Conservation (phyloP, 2,329 filamentous ascomycete genomes). For the Fusarium albidum region DNA sequence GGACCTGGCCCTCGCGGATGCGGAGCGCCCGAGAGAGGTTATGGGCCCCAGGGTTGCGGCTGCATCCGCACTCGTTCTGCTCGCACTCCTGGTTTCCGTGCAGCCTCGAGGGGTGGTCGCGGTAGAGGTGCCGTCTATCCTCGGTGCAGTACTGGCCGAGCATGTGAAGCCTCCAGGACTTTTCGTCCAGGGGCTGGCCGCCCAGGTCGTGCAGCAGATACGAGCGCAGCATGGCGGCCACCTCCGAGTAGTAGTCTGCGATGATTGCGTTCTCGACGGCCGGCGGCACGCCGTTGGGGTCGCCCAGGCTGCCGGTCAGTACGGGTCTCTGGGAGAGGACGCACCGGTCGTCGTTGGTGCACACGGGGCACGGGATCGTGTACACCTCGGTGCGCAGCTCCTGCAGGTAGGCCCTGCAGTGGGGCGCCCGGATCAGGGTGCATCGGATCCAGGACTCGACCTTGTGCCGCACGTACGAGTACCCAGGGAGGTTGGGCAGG, state of each 20-base stretch:
- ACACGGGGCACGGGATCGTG: slow-evolving; percentile 17
- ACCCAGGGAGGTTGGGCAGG: background rate
- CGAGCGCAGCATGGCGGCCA: background rate
- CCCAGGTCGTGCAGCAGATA: slow-evolving; percentile 1
- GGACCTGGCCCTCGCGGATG: slow-evolving; percentile 8
- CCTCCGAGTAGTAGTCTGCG: background rate
- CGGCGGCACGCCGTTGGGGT: background rate
- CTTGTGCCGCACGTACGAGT: slow-evolving; percentile 21
- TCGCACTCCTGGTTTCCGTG: background rate
- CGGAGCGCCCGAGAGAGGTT: slow-evolving; percentile 21
- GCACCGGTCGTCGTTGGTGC: slow-evolving; percentile 21
- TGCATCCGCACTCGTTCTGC: slow-evolving; percentile 9
- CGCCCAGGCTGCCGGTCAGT: background rate
- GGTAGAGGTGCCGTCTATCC: background rate
- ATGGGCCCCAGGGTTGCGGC: slow-evolving; percentile 10
- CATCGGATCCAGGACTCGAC: slow-evolving; percentile 24
- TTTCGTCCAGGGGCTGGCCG: background rate
- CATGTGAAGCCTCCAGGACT: background rate
- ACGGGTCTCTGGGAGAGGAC: slow-evolving; percentile 7
- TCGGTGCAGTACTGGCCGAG: slow-evolving; percentile 16
- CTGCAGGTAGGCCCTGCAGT: slow-evolving; percentile 3
- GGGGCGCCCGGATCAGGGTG: background rate
- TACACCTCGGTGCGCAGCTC: slow-evolving; percentile 23
- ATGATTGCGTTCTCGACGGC: background rate
- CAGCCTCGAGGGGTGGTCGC: background rate